Base-by-base conservation (phyloP, 192 early-diverging fungal genomes). In the Coemansia sp. region DNA sequence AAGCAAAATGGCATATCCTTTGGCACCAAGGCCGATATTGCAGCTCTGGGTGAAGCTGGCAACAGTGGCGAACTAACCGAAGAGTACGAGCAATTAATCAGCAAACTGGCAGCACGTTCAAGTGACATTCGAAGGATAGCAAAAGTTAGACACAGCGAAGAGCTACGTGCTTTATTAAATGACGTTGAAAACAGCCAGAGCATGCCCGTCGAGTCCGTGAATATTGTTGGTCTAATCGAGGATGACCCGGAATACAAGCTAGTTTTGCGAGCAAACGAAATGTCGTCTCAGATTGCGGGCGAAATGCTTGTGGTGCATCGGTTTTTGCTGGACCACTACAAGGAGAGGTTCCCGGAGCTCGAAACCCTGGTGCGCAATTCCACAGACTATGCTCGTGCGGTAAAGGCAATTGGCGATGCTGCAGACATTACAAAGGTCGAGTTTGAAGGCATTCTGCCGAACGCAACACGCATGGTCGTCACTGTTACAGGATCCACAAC, bases 291-390 rank as follows among this genome's bases (percentile, higher is more conserved):
- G 17, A 89, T 99, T 47, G 93, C 94, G 38, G 89, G 87, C 61
- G 97, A 99, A 70, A 87, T 96, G 29, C 75, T 93, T 40, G 75
- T 89, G 28, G 89, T 96, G 10, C 92, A 97, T 61, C 91, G 95
- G 33, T 74, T 71, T 48, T 31, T 74, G 47, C 33, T 74, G n/a
- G 95, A 99, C 72, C 90, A 92, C 56, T 99, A 96, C 75, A 88
- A 86, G 29, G 67, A 83, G 44, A 86, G 88, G 31, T 97, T 99
- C 63, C 94, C 95, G 0, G 97, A 97, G 68, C 83, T 99, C 6
- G 94, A 95, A 74, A 85, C 87, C 14, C 80, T 99, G n/a, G 87
- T 99, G 8, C 87, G 83, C 2, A 91, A 91, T 57, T 87, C 97
- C 1, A 66, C 92, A 7, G 94, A 95, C 59, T 99, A 96, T 82